Conservation (phyloP, 176 grass and related monocot genomes). For the Carex myosuroides region DNA sequence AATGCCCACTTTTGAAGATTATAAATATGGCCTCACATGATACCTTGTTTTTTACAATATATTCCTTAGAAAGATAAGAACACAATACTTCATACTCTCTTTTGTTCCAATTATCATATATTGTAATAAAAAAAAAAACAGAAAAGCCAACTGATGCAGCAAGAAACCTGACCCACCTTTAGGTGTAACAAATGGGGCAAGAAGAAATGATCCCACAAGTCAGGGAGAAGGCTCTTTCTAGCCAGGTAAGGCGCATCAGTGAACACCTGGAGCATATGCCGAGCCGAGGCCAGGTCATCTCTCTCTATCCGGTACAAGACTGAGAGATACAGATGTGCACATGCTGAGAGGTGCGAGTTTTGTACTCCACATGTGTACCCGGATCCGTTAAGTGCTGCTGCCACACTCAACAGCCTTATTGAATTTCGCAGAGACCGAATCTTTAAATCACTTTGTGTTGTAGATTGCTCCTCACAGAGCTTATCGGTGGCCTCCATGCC, state of each 20-base stretch:
- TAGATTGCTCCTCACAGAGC: conserved; percentile 45
- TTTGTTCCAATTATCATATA: not conserved
- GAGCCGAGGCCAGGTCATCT: conserved; percentile 59
- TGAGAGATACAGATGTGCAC: conserved; percentile 83
- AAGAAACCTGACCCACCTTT: conserved; percentile 29
- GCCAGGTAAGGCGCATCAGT: conserved; percentile 68
- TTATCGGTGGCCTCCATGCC: conserved; percentile 81
- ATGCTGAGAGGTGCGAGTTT: conserved; percentile 69
- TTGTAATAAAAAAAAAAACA: not conserved
- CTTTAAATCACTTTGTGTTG: conserved; percentile 45
- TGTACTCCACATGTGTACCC: conserved; percentile 53
- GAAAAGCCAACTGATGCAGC: not conserved
- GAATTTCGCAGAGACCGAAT: conserved; percentile 87
- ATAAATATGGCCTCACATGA: not conserved
- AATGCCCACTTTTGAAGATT: conserved; percentile 1
- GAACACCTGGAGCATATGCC: conserved; percentile 89
- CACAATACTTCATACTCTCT: not conserved
- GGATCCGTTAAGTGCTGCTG: conserved; percentile 52
- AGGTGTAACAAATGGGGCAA: conserved; percentile 88
- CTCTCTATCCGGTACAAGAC: conserved; percentile 86
- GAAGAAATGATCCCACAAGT: conserved; percentile 94
- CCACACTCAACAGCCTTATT: conserved; percentile 81
- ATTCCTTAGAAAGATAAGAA: not conserved
- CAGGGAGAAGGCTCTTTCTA: conserved; percentile 64
- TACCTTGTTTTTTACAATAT: not conserved